Conservation (phyloP, 768 basidiomycete genomes). For the Leccinum subgranulosum region DNA sequence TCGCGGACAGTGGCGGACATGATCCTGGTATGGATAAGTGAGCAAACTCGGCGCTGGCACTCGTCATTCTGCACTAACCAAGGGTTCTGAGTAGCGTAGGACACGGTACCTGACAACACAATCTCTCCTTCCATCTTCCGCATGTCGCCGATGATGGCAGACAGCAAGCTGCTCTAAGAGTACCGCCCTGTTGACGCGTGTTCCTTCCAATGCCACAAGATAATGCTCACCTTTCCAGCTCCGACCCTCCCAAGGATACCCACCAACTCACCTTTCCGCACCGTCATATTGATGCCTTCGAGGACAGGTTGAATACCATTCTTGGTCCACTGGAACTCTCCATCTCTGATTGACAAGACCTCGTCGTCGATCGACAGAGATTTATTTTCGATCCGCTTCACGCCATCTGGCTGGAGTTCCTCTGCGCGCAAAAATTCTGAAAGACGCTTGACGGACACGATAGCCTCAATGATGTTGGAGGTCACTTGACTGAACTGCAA, state of each 20-base stretch:
- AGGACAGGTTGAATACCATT: constrained; percentile 55
- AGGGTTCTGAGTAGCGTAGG: constrained; percentile 86
- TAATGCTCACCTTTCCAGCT: constrained; percentile 68
- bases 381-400: constrained; percentile 46
- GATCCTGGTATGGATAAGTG: constrained; percentile 47
- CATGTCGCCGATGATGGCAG: constrained; percentile 89
- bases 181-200: neutral
- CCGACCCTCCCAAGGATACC: constrained; percentile 89
- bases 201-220: neutral
- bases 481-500: constrained; percentile 66
- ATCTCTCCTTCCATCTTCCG: constrained; percentile 70
- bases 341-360: constrained; percentile 68
- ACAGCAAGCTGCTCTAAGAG: constrained; percentile 63
- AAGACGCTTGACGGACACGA: constrained; percentile 79
- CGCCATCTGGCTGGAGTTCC: constrained; percentile 78
- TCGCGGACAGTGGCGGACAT: constrained; percentile 83
- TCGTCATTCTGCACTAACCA: constrained; percentile 48
- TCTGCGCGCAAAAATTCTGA: constrained; percentile 71
- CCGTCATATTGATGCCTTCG: constrained; percentile 70
- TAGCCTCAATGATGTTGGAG: constrained; percentile 79
- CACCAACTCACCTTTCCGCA: constrained; percentile 81
- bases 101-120: constrained; percentile 61
- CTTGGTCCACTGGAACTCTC: constrained; percentile 80
- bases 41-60: neutral
- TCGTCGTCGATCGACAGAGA: constrained; percentile 57